Conservation (phyloP, 768 basidiomycete genomes). For the Mycena epipterygia region DNA sequence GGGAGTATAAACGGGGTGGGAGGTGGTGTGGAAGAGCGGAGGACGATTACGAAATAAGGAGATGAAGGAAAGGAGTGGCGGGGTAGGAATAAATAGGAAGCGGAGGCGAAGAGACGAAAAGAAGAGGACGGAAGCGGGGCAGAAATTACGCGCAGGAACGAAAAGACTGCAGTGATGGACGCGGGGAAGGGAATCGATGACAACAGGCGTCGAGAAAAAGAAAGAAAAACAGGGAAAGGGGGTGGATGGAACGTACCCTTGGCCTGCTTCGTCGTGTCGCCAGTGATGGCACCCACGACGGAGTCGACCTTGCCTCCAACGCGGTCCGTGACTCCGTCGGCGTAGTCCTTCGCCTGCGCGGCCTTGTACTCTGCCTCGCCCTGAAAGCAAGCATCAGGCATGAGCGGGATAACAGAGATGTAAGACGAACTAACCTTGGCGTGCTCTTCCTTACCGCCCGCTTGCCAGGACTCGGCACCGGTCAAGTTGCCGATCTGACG, state of each 20-base stretch:
- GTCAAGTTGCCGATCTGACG: slow-evolving; percentile 51
- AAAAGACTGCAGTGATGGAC: no score
- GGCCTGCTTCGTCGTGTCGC: slow-evolving; percentile 52
- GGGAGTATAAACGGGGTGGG: not conserved
- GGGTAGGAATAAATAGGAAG: no score
- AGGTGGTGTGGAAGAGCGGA: not conserved
- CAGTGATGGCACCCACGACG: slow-evolving; percentile 51
- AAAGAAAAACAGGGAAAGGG: not conserved
- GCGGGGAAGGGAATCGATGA: no score
- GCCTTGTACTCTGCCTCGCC: slow-evolving; percentile 51
- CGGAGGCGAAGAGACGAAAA: not conserved
- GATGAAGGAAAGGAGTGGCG: no score
- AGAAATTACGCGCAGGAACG: no score
- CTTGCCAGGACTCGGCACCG: slow-evolving; percentile 48
- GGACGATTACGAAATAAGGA: no score
- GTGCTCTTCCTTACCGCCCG: slow-evolving; percentile 54
- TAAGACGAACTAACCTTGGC: slow-evolving; percentile 33
- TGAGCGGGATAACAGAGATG: not conserved
- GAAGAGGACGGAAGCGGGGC: not conserved
- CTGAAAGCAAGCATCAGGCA: not conserved
- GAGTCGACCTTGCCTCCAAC: slow-evolving; percentile 48
- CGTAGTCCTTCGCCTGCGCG: slow-evolving; percentile 52
- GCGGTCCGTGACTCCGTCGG: slow-evolving; percentile 51
- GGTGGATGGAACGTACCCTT: slow-evolving; percentile 40
- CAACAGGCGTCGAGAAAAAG: not conserved